phyloP scores from a whole-genome alignment of 257 asterid genomes.

The Nicotiana knightiana region DNA sequence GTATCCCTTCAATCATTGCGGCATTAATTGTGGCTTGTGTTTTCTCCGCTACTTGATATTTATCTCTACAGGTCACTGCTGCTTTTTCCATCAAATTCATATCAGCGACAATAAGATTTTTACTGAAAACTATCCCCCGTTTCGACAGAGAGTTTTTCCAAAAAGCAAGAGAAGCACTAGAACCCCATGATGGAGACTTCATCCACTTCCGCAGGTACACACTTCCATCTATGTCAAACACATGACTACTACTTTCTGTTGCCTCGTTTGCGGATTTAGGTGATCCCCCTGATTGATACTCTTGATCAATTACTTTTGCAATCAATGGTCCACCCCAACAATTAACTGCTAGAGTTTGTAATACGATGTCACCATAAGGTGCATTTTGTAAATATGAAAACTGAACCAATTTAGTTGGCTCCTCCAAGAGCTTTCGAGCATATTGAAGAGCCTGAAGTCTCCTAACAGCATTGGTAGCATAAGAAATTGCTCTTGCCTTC shows the following conservation, averaged over 20 bases:
- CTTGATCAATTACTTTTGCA: conserved; percentile 29
- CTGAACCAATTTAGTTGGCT: conserved; percentile 74
- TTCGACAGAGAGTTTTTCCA: conserved; percentile 52
- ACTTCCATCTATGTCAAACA: conserved; percentile 79
- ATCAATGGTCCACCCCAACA: conserved; percentile 82
- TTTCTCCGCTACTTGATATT: conserved; percentile 64
- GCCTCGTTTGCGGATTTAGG: conserved; percentile 31
- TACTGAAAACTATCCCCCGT: conserved; percentile 69
- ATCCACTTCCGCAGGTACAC: conserved; percentile 83
- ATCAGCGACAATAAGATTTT: conserved; percentile 71
- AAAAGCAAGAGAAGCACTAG: conserved; percentile 62
- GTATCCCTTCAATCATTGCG: conserved; percentile 96
- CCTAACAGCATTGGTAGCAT: conserved; percentile 58
- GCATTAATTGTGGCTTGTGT: conserved; percentile 95
- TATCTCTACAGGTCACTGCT: conserved; percentile 61
- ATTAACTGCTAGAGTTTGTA: conserved; percentile 82
- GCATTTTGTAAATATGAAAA: conserved; percentile 65
- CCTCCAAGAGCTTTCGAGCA: conserved; percentile 68
- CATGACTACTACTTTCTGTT: conserved; percentile 41
- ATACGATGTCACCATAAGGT: conserved; percentile 76
- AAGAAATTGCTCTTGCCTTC: conserved; percentile 49
- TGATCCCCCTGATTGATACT: conserved; percentile 19
- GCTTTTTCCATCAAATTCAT: conserved; percentile 72
- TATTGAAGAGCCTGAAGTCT: conserved; percentile 88
- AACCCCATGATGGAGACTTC: conserved; percentile 82